Evolutionary conservation across 352 stramenopile species (phyloP).

Genomic region (Pythium dissotocum): DNA sequence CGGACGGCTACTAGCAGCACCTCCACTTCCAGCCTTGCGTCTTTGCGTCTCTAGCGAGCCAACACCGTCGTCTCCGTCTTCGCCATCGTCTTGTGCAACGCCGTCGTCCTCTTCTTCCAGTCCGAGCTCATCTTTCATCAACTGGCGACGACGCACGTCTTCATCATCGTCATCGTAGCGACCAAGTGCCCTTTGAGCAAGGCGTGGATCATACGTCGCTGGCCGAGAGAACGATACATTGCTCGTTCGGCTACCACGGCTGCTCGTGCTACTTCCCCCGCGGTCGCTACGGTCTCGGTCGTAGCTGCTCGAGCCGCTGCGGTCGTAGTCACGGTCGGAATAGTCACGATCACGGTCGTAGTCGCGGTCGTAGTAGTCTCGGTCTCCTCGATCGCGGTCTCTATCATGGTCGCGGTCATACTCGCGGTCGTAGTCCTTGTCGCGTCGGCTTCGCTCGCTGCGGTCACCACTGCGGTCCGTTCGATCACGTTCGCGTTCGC

Average conservation of each 20-base stretch:
- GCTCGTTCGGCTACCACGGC: slow-evolving; percentile 3
- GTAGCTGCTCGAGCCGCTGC: slow-evolving; percentile 24
- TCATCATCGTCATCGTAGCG: slow-evolving; percentile 48
- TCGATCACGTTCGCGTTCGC: slow-evolving; percentile 31
- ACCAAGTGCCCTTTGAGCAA: slow-evolving; percentile 60
- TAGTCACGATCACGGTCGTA: slow-evolving; percentile 28
- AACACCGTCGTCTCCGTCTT: slow-evolving; percentile 19
- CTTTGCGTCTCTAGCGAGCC: slow-evolving; percentile 7
- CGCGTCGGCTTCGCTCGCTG: slow-evolving; percentile 26
- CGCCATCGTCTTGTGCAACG: slow-evolving; percentile 45
- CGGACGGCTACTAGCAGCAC: slow-evolving; percentile 4
- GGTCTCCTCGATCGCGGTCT: slow-evolving; percentile 29
- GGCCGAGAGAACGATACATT: slow-evolving; percentile 75
- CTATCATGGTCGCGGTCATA: slow-evolving; percentile 39
- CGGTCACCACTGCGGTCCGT: slow-evolving; percentile 7
- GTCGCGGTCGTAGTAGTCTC: slow-evolving; percentile 37
- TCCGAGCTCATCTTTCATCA: slow-evolving; percentile 81
- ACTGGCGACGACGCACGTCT: slow-evolving; percentile 46
- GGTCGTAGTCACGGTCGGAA: slow-evolving; percentile 20
- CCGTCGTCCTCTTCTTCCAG: slow-evolving; percentile 62
- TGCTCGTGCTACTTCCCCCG: neutral
- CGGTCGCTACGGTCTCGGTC: slow-evolving; percentile 32
- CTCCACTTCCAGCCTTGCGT: slow-evolving; percentile 16
- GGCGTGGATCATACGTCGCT: slow-evolving; percentile 77
- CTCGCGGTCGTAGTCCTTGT: slow-evolving; percentile 33